Conservation (phyloP, 345 rosid genomes). For the Geranium brycei region DNA sequence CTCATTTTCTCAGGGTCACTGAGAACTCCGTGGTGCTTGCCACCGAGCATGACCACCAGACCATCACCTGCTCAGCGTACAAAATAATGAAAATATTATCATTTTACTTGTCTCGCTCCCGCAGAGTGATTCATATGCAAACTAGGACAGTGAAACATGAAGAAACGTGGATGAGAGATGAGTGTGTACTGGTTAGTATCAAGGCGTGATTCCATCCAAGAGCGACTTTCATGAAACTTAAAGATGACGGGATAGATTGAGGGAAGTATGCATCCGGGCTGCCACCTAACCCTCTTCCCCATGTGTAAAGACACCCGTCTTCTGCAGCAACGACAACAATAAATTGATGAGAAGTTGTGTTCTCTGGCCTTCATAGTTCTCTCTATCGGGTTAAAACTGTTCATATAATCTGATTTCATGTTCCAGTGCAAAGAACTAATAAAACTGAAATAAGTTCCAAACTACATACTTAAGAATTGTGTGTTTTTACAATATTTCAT, state of each 20-base stretch:
- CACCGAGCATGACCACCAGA: conserved; percentile 56
- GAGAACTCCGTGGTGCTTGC: conserved; percentile 34
- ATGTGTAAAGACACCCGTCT: conserved; percentile 44
- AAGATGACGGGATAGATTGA: conserved; percentile 23
- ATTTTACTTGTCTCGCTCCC: not conserved
- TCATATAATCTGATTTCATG: too few relatives aligned
- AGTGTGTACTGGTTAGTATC: conserved; percentile 38
- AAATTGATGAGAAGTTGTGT: not conserved
- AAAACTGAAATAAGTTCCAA: too few relatives aligned
- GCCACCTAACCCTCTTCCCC: conserved; percentile 77
- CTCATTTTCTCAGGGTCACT: conserved; percentile 31
- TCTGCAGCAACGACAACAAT: conserved; percentile 25
- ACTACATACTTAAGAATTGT: too few relatives aligned
- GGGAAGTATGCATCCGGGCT: conserved; percentile 37
- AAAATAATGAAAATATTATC: not conserved
- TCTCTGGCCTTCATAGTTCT: not conserved
- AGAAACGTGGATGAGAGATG: not conserved
- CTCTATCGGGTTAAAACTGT: too few relatives aligned
- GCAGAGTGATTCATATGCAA: too few relatives aligned
- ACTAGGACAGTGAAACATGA: too few relatives aligned
- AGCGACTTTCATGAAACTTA: conserved; percentile 28
- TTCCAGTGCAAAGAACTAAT: too few relatives aligned
- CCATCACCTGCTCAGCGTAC: conserved; percentile 35
- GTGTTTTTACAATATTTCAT: not conserved
- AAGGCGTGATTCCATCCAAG: conserved; percentile 86